Evolutionary conservation across 2,329 filamentous ascomycete genomes (phyloP), one percentile per base, ranked within the genome.

Genomic region (Fusarium circinatum): DNA sequence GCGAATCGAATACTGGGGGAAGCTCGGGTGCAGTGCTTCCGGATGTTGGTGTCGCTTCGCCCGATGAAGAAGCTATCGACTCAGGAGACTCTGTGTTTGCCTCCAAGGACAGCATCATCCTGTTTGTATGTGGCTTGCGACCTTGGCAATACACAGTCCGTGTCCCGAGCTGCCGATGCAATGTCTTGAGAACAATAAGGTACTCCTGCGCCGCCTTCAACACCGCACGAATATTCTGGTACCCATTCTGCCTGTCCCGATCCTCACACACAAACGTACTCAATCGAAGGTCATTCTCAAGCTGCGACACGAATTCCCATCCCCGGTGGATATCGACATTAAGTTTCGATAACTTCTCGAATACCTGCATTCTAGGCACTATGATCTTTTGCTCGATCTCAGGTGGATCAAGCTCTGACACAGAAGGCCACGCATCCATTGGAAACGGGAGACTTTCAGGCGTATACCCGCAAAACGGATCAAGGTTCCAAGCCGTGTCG

Each of bases 121-220:
- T 51, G 42, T 73, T 62, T 38, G 64, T 54, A n/a, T 66, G 62
- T 28, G 70, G 41, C 8, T 34, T 45, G 3, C 55, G 63, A 18
- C 59, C 54, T 44, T 67, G 54, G 54, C 41, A 68, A 4, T 60
- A 48, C 6, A 65, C 60, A 32, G 52, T 20, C 10, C 65, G 60
- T 7, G 65, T 73, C 18, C 75, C 75, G 12, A 78, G 47, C 54
- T 76, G 76, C 20, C 69, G 76, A 59, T 79, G 78, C 1, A 80
- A 56, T 6, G 62, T 59, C 17, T 78, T 77, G 44, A 80, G 68
- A 30, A 78, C 44, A 36, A 68, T 52, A 24, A 80, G 73, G 49
- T 79, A 80, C 20, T 80, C 75, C 28, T 80, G 78, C 6, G 73
- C 51, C 6, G 59, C 59, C 41, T 62, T 70, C 39, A 80, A 68